Conservation (phyloP, 768 basidiomycete genomes). For the Boletus reticulatus region DNA sequence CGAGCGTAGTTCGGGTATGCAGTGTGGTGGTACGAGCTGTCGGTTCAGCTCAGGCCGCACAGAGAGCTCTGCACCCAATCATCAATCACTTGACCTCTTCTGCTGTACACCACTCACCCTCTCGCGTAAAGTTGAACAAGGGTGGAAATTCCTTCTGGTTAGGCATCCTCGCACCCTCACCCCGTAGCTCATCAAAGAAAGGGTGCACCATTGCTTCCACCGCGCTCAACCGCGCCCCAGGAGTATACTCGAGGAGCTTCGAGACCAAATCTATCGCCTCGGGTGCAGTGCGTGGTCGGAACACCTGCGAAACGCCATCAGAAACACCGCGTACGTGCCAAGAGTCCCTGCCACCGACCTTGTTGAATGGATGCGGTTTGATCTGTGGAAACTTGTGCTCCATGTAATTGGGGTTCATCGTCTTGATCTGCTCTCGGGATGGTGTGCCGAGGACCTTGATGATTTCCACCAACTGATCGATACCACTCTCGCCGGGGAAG, state of each 20-base stretch:
- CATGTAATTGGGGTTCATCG: conserved; percentile 99
- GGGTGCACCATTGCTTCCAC: conserved; percentile 91
- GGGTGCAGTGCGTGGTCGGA: conserved; percentile 93
- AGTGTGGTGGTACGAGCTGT: conserved; percentile 86
- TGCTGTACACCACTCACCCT: conserved; percentile 58
- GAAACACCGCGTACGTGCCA: conserved; percentile 9
- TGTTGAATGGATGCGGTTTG: conserved; percentile 98
- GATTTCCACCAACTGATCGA: conserved; percentile 99
- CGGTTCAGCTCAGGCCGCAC: conserved; percentile 93
- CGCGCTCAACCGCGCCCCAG: conserved; percentile 84
- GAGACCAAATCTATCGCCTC: conserved; percentile 97
- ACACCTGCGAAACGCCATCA: conserved; percentile 60
- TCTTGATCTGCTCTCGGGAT: conserved; percentile 99
- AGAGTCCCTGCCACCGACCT: conserved; percentile 47
- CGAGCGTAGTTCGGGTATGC: conserved; percentile 84
- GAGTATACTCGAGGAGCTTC: conserved; percentile 97
- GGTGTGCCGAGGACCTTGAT: conserved; percentile 99
- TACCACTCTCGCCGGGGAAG: conserved; percentile 98
- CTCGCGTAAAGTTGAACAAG: conserved; percentile 93
- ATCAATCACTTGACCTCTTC: not conserved
- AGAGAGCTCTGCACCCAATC: conserved; percentile 71
- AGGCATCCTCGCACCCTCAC: conserved; percentile 90
- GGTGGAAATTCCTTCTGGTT: conserved; percentile 95
- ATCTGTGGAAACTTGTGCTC: conserved; percentile 99
- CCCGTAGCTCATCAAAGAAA: conserved; percentile 95